A percentile compares a stretch with the other conserved stretches of the same genome.
Evolutionary conservation across 2,329 filamentous ascomycete species (phyloP).

Genomic region (Capronia americana): DNA sequence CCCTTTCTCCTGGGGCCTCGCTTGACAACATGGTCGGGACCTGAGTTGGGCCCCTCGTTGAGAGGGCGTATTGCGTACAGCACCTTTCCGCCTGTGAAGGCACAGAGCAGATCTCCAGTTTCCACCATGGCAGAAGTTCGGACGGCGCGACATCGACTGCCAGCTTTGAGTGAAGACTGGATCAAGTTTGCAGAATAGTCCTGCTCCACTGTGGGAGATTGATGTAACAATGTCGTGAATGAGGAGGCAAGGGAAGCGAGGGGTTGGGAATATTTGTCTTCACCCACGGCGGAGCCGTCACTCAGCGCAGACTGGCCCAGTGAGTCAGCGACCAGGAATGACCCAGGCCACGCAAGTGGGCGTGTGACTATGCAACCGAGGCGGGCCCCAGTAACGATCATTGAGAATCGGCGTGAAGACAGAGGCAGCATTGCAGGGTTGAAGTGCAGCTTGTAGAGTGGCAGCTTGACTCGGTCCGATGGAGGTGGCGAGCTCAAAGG

Average conservation of each 20-base stretch:
- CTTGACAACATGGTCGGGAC: neutral
- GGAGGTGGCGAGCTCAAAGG: neutral
- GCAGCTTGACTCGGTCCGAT: neutral
- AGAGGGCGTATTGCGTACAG: conserved; percentile 25
- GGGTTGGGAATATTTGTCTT: conserved; percentile 20
- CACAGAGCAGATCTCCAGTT: conserved; percentile 31
- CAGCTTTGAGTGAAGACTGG: conserved; percentile 15
- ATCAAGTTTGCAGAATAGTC: conserved; percentile 18
- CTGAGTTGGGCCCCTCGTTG: neutral
- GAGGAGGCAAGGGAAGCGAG: conserved; percentile 16
- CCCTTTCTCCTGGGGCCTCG: neutral
- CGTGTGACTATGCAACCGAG: conserved; percentile 28
- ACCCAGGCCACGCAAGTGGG: conserved; percentile 28
- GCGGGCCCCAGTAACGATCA: conserved; percentile 24
- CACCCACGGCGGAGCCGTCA: neutral
- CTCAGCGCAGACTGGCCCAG: neutral
- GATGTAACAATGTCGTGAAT: neutral
- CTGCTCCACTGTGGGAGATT: neutral
- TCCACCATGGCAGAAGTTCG: conserved; percentile 30
- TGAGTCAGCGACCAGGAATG: conserved; percentile 27
- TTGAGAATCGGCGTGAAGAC: conserved; percentile 1
- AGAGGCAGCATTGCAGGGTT: neutral
- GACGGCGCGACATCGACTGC: conserved; percentile 20
- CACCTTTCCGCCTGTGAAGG: conserved; percentile 26
- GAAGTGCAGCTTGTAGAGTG: conserved; percentile 17